Conservation (phyloP, 2,329 filamentous ascomycete species). For the Neurospora sp. region DNA sequence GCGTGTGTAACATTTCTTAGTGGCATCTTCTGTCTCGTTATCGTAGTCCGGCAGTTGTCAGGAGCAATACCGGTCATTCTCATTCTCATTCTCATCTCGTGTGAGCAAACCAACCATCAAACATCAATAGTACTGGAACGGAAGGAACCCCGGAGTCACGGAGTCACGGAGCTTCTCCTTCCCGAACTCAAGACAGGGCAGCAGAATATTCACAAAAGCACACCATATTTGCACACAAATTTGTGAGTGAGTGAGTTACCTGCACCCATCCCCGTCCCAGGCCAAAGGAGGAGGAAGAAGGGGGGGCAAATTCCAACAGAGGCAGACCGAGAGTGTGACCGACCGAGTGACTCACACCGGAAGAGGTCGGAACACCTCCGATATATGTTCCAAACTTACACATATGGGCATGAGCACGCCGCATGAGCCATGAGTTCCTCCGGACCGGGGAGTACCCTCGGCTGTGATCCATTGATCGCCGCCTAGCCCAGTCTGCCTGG, state of each 20-base stretch:
- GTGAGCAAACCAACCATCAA: neutral
- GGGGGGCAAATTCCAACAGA: neutral
- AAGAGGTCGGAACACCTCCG: neutral
- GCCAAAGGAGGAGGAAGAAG: neutral
- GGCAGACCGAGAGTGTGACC: neutral
- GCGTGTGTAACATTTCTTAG: neutral
- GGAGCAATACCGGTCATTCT: neutral
- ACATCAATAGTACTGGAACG: neutral
- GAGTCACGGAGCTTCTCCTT: neutral
- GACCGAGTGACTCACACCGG: neutral
- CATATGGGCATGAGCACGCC: neutral
- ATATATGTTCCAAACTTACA: neutral
- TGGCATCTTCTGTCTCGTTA: neutral
- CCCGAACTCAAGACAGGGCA: neutral
- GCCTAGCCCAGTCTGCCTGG: neutral
- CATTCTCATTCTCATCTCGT: neutral
- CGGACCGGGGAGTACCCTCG: neutral
- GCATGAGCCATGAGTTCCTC: neutral
- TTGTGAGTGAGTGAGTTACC: neutral
- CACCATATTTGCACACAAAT: neutral
- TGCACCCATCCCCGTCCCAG: too few relatives aligned
- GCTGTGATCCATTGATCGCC: neutral
- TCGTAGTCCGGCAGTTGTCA: neutral
- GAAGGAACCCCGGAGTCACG: neutral
- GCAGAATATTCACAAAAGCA: neutral